These are phyloP conservation scores for Skeletonema marinoi DNA, from an alignment of 108 stramenopile species.

Conservation along the genomic window DNA sequence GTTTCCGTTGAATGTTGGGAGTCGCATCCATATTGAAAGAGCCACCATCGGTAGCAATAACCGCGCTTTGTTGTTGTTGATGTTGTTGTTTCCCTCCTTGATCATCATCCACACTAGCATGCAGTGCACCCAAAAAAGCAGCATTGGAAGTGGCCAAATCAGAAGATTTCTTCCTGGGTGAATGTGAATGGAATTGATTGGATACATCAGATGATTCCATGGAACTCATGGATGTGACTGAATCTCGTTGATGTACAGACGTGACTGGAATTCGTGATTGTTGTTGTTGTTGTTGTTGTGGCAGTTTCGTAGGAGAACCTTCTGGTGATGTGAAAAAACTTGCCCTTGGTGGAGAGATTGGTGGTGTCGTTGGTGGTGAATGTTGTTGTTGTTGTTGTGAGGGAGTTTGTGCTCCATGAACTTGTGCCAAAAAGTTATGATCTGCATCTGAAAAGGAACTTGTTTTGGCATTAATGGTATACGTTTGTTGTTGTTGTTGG, in stretches of 20 bases:
- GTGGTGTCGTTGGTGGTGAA: not conserved
- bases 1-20: not conserved
- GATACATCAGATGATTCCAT: not conserved
- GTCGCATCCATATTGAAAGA: conserved; percentile 1
- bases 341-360: not conserved
- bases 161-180: conserved; percentile 1
- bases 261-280: not conserved
- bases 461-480: conserved; percentile 2
- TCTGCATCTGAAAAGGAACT: not conserved
- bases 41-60: not conserved
- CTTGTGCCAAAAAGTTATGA: not conserved
- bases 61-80: not conserved
- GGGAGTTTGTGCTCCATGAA: not conserved
- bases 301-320: not conserved
- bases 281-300: not conserved
- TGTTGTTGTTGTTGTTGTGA: not conserved
- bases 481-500: not conserved
- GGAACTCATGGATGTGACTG: not conserved
- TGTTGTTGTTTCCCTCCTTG: not conserved
- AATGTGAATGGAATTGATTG: not conserved
- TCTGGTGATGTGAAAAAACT: not conserved
- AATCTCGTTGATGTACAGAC: not conserved
- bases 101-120: conserved; percentile 24
- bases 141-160: conserved; percentile 48
- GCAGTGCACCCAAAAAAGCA: conserved; percentile 48